Evolutionary conservation across 2,329 filamentous ascomycete species (phyloP).

Genomic region (Pseudogymnoascus sp.): DNA sequence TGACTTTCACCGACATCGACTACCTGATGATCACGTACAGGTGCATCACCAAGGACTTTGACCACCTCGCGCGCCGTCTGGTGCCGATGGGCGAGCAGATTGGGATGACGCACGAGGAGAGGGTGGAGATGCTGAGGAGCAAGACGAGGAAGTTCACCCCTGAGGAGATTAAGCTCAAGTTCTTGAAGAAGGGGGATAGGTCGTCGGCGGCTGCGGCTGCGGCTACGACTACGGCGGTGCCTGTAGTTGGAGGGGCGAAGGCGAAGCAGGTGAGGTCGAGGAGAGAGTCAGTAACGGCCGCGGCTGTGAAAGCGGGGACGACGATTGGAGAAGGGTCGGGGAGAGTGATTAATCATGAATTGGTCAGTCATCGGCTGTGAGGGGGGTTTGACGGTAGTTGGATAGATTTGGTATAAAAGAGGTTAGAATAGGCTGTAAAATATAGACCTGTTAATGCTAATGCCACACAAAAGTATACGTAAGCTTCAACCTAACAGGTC

Average conservation of each 20-base stretch:
- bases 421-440: not conserved
- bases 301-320: not conserved
- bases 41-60: constrained; percentile 64
- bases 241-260: not conserved
- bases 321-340: constrained; percentile 1
- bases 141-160: constrained; percentile 62
- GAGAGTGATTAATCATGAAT: constrained; percentile 1
- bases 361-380: not conserved
- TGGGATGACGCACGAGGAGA: constrained; percentile 55
- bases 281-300: not conserved
- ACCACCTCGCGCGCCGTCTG: constrained; percentile 59
- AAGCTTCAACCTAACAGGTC: not conserved
- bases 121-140: constrained; percentile 52
- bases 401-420: not conserved
- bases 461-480: not conserved
- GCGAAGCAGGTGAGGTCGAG: not conserved
- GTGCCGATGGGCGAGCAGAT: constrained; percentile 70
- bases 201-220: not conserved
- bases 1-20: constrained; percentile 76
- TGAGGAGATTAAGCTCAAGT: constrained; percentile 56
- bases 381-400: not conserved
- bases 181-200: constrained; percentile 24
- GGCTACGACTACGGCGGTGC: not conserved
- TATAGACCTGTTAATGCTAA: not conserved
- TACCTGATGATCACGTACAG: constrained; percentile 68